phyloP scores from a whole-genome alignment of 495 filamentous ascomycete species.

The Hypoxylon subgilvum region DNA sequence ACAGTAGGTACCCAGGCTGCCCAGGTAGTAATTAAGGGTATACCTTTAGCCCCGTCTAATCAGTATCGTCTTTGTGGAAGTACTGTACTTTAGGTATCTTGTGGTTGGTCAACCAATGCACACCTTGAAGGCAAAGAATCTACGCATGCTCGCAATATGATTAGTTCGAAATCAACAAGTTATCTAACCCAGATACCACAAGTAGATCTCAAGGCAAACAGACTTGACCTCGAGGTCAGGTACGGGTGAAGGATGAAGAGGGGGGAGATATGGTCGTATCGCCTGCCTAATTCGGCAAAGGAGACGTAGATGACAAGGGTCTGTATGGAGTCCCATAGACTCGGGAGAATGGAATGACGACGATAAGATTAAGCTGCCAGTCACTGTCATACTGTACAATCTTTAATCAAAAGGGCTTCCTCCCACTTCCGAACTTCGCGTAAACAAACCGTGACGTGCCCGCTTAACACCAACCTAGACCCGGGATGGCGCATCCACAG shows the following conservation, averaged over 20 bases:
- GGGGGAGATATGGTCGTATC: conserved; percentile 9
- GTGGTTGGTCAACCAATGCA: too few relatives aligned
- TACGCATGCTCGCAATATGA: too few relatives aligned
- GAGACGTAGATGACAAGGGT: conserved; percentile 11
- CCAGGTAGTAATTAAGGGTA: too few relatives aligned
- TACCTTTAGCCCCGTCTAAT: too few relatives aligned
- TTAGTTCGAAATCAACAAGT: too few relatives aligned
- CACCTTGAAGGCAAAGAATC: too few relatives aligned
- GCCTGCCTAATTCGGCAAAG: conserved; percentile 22
- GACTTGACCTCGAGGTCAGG: neutral
- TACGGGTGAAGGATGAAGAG: neutral
- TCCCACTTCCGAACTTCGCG: neutral
- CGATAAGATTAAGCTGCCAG: conserved; percentile 8
- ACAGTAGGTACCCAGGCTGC: too few relatives aligned
- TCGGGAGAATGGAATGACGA: conserved; percentile 1
- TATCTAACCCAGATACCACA: too few relatives aligned
- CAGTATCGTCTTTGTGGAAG: too few relatives aligned
- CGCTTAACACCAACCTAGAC: neutral
- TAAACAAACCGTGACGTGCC: neutral
- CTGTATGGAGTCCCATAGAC: conserved; percentile 4
- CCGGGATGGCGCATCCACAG: conserved; percentile 14
- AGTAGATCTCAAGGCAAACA: neutral
- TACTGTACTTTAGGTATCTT: too few relatives aligned
- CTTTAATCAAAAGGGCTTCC: neutral
- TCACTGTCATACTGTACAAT: neutral